Evolutionary conservation across 129 eudicot genomes (phyloP).

Genomic region (Logfia minima): DNA sequence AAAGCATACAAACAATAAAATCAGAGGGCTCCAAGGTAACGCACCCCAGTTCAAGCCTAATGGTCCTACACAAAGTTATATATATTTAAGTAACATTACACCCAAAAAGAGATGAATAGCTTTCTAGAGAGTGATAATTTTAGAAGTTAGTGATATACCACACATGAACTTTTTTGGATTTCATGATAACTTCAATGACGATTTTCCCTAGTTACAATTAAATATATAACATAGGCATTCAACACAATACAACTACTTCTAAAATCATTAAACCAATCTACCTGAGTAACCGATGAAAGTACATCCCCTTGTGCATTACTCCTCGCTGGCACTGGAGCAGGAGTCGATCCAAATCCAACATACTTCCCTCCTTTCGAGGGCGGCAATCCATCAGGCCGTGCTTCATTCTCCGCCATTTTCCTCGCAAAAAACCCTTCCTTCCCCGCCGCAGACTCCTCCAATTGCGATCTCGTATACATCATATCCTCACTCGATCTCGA

Average conservation of each 20-base stretch:
- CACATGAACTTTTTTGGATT: background rate
- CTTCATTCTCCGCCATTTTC: conserved; percentile 70
- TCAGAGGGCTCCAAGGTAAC: too few relatives aligned
- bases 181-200: background rate
- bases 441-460: conserved; percentile 86
- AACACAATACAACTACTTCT: background rate
- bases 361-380: conserved; percentile 94
- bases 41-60: too few relatives aligned
- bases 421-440: conserved; percentile 77
- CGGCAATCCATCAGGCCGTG: conserved; percentile 81
- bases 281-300: conserved; percentile 81
- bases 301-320: conserved; percentile 73
- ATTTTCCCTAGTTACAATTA: background rate
- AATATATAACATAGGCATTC: background rate
- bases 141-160: background rate
- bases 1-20: too few relatives aligned
- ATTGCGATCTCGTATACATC: conserved; percentile 50
- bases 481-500: conserved; percentile 72
- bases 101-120: too few relatives aligned
- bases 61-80: too few relatives aligned
- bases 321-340: conserved; percentile 36
- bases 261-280: conserved; percentile 14
- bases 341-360: conserved; percentile 88
- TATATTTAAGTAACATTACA: too few relatives aligned
- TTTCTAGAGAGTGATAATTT: too few relatives aligned